These are phyloP conservation scores for Przewalskia tangutica DNA, from an alignment of 257 asterid species.

Conservation along the genomic window DNA sequence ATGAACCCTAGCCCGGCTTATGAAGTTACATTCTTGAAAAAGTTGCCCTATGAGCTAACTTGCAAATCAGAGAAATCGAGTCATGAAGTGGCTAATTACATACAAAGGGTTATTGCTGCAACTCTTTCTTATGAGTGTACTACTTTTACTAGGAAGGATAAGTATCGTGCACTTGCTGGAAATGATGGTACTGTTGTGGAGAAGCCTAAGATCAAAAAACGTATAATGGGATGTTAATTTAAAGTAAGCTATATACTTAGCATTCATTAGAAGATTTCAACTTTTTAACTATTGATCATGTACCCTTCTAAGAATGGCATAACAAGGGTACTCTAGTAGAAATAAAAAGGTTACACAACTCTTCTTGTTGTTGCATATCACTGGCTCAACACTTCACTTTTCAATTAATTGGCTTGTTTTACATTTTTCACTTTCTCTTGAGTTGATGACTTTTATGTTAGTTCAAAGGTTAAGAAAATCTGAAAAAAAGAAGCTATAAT, in stretches of 20 bases:
- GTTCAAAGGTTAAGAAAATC: not conserved
- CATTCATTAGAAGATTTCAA: not conserved
- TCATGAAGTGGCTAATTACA: constrained; percentile 30
- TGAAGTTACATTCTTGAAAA: constrained; percentile 27
- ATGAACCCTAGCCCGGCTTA: constrained; percentile 32
- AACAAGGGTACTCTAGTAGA: not conserved
- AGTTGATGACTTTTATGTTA: not conserved
- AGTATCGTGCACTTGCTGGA: constrained; percentile 33
- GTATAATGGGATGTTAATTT: constrained; percentile 25
- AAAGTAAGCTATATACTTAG: not conserved
- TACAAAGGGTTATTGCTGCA: constrained; percentile 27
- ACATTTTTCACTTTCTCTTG: not conserved
- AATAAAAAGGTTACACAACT: not conserved
- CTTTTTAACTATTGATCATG: not conserved
- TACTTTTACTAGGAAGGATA: constrained; percentile 26
- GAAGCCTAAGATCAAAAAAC: constrained; percentile 5
- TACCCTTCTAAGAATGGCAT: not conserved
- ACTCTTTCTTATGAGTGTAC: constrained; percentile 30
- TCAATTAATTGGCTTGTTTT: not conserved
- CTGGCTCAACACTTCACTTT: not conserved
- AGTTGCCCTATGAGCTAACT: constrained; percentile 20
- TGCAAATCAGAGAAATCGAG: constrained; percentile 23
- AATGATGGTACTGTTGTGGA: constrained; percentile 26
- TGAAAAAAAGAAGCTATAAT: too few species aligned
- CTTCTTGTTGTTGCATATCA: not conserved